phyloP scores from a whole-genome alignment of 2,329 filamentous ascomycete genomes.

The Fusarium nelsonii region DNA sequence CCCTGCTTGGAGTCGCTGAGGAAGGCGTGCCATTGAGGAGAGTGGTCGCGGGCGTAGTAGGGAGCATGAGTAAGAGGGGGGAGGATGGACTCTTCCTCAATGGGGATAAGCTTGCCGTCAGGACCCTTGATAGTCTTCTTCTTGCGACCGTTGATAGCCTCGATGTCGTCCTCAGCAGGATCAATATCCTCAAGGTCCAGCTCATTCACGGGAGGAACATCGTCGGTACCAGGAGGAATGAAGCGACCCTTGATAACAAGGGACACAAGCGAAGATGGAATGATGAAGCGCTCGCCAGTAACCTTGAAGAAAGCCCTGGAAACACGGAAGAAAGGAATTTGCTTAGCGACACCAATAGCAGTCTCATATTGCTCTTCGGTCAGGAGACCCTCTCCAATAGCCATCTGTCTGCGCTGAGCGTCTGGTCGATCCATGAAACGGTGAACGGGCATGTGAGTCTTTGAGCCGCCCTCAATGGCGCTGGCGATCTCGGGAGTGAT shows the following conservation, averaged over 20 bases:
- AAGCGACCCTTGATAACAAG: slow-evolving; percentile 96
- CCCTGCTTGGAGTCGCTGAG: slow-evolving; percentile 93
- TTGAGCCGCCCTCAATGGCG: slow-evolving; percentile 80
- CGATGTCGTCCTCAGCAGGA: slow-evolving; percentile 90
- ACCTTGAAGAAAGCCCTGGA: slow-evolving; percentile 99
- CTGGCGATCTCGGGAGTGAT: slow-evolving; percentile 77
- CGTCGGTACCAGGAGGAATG: slow-evolving; percentile 83
- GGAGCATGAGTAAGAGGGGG: slow-evolving; percentile 92
- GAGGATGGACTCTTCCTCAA: slow-evolving; percentile 74
- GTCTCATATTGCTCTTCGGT: slow-evolving; percentile 81
- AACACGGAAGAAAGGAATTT: slow-evolving; percentile 85
- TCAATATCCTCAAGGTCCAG: slow-evolving; percentile 91
- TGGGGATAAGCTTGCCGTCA: slow-evolving; percentile 67
- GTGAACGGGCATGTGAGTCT: slow-evolving; percentile 82
- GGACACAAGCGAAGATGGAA: slow-evolving; percentile 90
- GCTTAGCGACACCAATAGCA: slow-evolving; percentile 80
- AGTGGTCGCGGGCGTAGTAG: slow-evolving; percentile 88
- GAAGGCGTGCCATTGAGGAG: slow-evolving; percentile 94
- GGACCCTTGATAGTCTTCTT: slow-evolving; percentile 74
- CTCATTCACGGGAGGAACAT: slow-evolving; percentile 80
- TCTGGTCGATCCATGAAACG: slow-evolving; percentile 90
- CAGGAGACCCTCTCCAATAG: slow-evolving; percentile 77
- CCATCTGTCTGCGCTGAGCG: slow-evolving; percentile 76
- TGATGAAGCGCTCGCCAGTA: slow-evolving; percentile 91
- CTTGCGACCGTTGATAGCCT: slow-evolving; percentile 83